Percentiles rank a stretch among this genome's conserved stretches.
Conservation (phyloP, 345 rosid genomes). For the Pseudoturritis turrita region DNA sequence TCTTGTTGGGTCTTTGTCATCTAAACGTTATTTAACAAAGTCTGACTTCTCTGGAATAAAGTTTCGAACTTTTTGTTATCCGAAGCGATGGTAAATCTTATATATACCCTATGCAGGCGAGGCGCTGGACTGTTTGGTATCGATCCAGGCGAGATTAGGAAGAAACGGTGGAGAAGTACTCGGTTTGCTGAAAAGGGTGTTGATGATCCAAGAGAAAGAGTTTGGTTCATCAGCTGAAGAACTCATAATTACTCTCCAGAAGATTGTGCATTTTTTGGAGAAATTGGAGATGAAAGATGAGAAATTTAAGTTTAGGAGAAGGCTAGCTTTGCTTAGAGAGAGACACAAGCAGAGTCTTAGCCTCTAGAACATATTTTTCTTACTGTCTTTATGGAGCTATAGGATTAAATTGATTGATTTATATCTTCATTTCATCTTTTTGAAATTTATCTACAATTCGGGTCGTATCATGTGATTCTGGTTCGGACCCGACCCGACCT, state of each 20-base stretch:
- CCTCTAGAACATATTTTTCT: background rate
- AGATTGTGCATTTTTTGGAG: slow-evolving; percentile 54
- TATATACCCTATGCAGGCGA: slow-evolving; percentile 47
- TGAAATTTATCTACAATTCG: background rate
- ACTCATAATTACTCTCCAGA: slow-evolving; percentile 60
- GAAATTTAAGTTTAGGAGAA: slow-evolving; percentile 53
- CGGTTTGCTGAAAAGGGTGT: slow-evolving; percentile 50
- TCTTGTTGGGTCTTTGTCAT: background rate
- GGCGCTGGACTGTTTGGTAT: slow-evolving; percentile 76
- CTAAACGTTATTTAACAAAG: background rate
- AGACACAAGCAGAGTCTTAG: slow-evolving; percentile 50
- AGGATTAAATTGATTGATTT: background rate
- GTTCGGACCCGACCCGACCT: too few relatives aligned
- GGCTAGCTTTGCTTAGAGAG: slow-evolving; percentile 50
- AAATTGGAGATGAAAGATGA: slow-evolving; percentile 68
- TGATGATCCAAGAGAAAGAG: slow-evolving; percentile 73
- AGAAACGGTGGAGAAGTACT: slow-evolving; percentile 43
- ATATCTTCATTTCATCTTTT: background rate
- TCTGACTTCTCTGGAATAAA: background rate
- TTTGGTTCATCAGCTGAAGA: slow-evolving; percentile 65
- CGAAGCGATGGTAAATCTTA: background rate
- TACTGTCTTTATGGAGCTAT: background rate
- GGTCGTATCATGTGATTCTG: background rate
- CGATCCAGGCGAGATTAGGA: slow-evolving; percentile 55
- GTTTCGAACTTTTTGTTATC: background rate